Conservation (phyloP, 1,284 basidiomycete genomes). For the Puccinia horiana region DNA sequence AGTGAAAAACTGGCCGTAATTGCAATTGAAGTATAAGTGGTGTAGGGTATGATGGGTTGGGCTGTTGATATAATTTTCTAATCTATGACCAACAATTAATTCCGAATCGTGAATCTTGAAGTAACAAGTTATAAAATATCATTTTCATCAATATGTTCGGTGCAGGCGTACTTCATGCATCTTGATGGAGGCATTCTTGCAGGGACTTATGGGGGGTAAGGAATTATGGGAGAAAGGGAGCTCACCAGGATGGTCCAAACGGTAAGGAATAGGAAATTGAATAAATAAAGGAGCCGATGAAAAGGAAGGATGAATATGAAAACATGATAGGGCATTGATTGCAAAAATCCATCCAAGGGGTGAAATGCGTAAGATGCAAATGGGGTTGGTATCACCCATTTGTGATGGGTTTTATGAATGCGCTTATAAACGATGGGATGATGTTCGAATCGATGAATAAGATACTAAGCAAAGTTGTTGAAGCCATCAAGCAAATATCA, state of each 20-base stretch:
- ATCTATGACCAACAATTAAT: constrained; percentile 90
- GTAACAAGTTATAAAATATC: background rate
- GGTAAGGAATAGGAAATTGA: constrained; percentile 82
- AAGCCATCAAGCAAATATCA: background rate
- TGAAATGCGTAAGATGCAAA: constrained; percentile 98
- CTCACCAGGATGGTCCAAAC: constrained; percentile 82
- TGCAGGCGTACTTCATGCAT: no score
- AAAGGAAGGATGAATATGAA: constrained; percentile 90
- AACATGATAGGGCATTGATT: constrained; percentile 91
- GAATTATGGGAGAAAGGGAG: background rate
- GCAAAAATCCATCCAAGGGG: constrained; percentile 87
- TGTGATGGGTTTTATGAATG: constrained; percentile 88
- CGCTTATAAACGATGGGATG: constrained; percentile 83
- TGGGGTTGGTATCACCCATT: constrained; percentile 96
- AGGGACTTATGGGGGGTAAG: background rate
- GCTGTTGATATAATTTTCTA: constrained; percentile 91
- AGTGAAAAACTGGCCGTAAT: constrained; percentile 92
- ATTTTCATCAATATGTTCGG: no score
- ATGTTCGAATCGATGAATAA: constrained; percentile 90
- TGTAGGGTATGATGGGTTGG: constrained; percentile 97
- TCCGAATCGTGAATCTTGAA: constrained; percentile 94
- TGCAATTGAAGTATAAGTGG: constrained; percentile 92
- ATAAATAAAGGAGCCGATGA: constrained; percentile 78
- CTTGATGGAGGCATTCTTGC: background rate
- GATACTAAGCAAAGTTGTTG: constrained; percentile 64